Percentiles rank a stretch among this genome's conserved stretches.
Conservation (phyloP, 345 rosid genomes). For the Citrus mangshanensis region DNA sequence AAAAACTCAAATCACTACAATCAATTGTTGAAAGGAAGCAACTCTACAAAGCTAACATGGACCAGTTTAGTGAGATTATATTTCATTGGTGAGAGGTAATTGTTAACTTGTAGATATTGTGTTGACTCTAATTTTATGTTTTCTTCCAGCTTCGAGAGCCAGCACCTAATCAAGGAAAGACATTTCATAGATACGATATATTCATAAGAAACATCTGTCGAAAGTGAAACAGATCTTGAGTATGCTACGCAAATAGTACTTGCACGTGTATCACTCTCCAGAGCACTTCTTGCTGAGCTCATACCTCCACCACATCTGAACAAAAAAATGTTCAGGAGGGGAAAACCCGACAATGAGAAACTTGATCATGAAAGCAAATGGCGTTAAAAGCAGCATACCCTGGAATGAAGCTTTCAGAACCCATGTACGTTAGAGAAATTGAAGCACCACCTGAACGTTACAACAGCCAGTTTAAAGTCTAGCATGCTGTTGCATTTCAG, state of each 20-base stretch:
- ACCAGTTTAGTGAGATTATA: not conserved
- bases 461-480: slow-evolving; percentile 1
- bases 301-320: slow-evolving; percentile 92
- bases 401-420: slow-evolving; percentile 90
- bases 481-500: not conserved
- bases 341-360: not conserved
- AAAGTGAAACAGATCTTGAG: not conserved
- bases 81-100: too few species aligned
- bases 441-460: slow-evolving; percentile 72
- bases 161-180: slow-evolving; percentile 44
- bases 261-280: slow-evolving; percentile 89
- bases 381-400: slow-evolving; percentile 42
- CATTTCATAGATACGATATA: not conserved
- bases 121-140: slow-evolving; percentile 61
- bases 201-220: not conserved
- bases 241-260: slow-evolving; percentile 11
- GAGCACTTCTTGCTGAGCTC: slow-evolving; percentile 94
- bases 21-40: not conserved
- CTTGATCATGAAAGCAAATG: slow-evolving; percentile 12
- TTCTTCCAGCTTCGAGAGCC: slow-evolving; percentile 74
- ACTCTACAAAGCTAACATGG: not conserved
- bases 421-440: slow-evolving; percentile 86
- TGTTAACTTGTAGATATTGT: slow-evolving; percentile 56
- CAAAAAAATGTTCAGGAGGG: not conserved
- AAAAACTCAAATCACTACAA: too few species aligned